Evolutionary conservation across 768 basidiomycete genomes (phyloP), one percentile per base, ranked within the genome.

Genomic region (Aureoboletus auriporus): DNA sequence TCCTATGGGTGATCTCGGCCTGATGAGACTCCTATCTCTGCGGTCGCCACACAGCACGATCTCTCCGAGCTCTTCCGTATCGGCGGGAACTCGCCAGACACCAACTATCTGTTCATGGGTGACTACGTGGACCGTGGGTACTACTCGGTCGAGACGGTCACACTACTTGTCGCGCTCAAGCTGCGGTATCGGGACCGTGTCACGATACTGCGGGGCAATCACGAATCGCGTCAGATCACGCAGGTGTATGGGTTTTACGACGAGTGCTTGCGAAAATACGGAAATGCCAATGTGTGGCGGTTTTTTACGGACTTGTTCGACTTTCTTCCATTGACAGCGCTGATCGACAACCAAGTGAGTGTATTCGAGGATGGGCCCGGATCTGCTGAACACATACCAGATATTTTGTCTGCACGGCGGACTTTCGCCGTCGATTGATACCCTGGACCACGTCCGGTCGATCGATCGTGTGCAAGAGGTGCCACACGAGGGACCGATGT

Each of bases 181-280:
- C 76, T 99, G 55, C 88, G 96, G 62, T 98, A 99, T 73, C 90
- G 93, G 54, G 95, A 98, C 71, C 86, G 95, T 45, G 93, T 98
- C 59, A 98, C 96, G 50, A 95, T 99, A 65, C 77, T 99, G 36
- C 86, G 96, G 54, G 96, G 96, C 36, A 98, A 99, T 70, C 96
- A 99, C 77, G 96, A 99, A 72, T 93, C 89, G 57, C 82, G 96
- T 63, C 96, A 99, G 77, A 99, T 99, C 77, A 99, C 96, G 26
- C 96, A 99, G 69, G 96, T 99, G 16, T 99, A 99, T 63, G 96
- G 96, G 37, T 99, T 99, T 66, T 99, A 99, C 70, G 96, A 99
- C 76, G 96, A 99, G 70, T 99, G 96, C 67, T 77, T 97, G 67
- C 84, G 96, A 69, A 99, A 99, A 77, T 99, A 99, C 72, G 96